Evolutionary conservation across 2,329 filamentous ascomycete genomes (phyloP).

Genomic region (Neofusicoccum umdonicola): DNA sequence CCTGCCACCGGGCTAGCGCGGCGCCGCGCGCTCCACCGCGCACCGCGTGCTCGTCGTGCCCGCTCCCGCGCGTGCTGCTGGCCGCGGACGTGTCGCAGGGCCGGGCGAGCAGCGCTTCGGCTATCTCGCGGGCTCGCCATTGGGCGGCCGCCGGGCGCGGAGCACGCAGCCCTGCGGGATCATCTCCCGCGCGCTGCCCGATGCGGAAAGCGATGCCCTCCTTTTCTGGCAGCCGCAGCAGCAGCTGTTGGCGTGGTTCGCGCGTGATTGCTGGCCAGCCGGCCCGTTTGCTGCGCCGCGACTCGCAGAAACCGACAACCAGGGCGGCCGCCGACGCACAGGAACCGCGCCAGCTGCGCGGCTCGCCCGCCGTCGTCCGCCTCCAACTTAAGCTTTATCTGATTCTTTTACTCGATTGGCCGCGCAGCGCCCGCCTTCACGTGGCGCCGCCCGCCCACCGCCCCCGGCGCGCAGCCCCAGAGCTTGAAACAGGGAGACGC

Average conservation of each 20-base stretch:
- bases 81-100: too few relatives aligned
- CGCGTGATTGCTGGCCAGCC: conserved; percentile 7
- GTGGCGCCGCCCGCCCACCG: neutral
- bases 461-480: neutral
- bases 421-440: neutral
- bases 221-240: conserved; percentile 7
- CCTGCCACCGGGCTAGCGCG: conserved; percentile 8
- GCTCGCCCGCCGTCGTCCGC: neutral
- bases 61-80: neutral
- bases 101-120: neutral
- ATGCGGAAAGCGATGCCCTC: neutral
- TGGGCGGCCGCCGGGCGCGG: neutral
- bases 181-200: conserved; percentile 4
- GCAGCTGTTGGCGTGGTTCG: conserved; percentile 3
- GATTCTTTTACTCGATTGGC: conserved; percentile 12
- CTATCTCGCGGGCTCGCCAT: neutral
- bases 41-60: neutral
- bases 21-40: neutral
- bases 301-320: conserved; percentile 14
- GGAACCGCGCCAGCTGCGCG: conserved; percentile 7
- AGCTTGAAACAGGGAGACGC: neutral
- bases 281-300: conserved; percentile 9
- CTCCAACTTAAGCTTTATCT: conserved; percentile 12
- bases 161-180: neutral
- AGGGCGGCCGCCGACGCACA: neutral